Conservation (phyloP, 768 basidiomycete species). For the Boletellus ananas region DNA sequence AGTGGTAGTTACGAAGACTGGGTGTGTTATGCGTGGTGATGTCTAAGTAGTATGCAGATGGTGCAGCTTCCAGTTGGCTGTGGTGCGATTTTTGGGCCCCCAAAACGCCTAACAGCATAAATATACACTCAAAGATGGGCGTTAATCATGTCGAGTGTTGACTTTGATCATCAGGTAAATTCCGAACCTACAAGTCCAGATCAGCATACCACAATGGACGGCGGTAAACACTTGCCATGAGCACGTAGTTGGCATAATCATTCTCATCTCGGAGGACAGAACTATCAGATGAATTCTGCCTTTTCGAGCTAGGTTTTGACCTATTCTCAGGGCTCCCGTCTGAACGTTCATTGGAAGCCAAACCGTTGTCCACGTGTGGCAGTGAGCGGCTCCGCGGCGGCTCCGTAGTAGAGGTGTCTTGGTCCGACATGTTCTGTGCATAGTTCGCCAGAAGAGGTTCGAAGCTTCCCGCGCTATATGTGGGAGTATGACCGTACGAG, state of each 20-base stretch:
- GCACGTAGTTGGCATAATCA: constrained; percentile 53
- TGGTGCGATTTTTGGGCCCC: background rate
- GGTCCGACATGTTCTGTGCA: constrained; percentile 27
- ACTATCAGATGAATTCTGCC: constrained; percentile 20
- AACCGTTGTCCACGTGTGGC: constrained; percentile 1
- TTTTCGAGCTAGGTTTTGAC: constrained; percentile 22
- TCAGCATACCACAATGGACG: constrained; percentile 8
- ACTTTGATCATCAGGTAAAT: constrained; percentile 46
- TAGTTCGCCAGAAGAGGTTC: constrained; percentile 57
- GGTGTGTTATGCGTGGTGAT: constrained; percentile 5
- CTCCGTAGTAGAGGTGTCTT: constrained; percentile 14
- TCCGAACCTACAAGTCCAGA: constrained; percentile 45
- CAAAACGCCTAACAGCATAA: constrained; percentile 8
- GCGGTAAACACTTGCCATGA: constrained; percentile 41
- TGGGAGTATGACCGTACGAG: constrained; percentile 41
- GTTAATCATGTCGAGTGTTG: constrained; percentile 24
- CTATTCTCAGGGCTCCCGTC: constrained; percentile 26
- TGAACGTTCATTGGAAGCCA: constrained; percentile 5
- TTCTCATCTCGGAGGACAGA: constrained; percentile 45
- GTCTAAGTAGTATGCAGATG: constrained; percentile 16
- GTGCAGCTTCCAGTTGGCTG: constrained; percentile 2
- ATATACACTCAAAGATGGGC: constrained; percentile 1
- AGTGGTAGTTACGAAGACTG: constrained; percentile 7
- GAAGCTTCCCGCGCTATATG: constrained; percentile 53
- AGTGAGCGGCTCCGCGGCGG: constrained; percentile 30